Conservation (phyloP, 202 grass and related monocot species). For the Zizania palustris region DNA sequence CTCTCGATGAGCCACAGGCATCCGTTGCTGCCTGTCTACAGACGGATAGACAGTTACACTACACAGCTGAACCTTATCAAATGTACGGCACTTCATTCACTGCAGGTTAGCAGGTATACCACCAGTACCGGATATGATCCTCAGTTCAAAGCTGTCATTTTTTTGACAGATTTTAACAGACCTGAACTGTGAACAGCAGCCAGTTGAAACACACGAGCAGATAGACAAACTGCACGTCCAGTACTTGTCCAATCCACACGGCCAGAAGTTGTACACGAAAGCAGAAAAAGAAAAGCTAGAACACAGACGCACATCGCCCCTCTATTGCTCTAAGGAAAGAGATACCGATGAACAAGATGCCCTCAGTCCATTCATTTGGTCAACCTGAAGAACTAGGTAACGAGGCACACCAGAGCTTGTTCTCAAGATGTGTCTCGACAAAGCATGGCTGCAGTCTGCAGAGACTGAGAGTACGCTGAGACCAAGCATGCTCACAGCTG, state of each 20-base stretch:
- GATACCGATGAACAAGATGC: conserved; percentile 17
- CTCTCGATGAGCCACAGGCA: no score
- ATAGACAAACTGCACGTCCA: conserved; percentile 31
- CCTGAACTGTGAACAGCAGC: conserved; percentile 44
- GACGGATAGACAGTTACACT: background rate
- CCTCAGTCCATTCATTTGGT: conserved; percentile 28
- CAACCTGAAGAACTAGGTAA: conserved; percentile 39
- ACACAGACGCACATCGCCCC: conserved; percentile 19
- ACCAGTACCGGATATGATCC: background rate
- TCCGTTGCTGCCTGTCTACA: conserved; percentile 27
- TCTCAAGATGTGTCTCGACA: conserved; percentile 34
- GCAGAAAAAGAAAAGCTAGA: conserved; percentile 35
- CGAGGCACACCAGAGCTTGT: conserved; percentile 19
- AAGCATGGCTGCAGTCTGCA: background rate
- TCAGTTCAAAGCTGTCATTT: conserved; percentile 23
- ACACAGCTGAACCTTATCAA: background rate
- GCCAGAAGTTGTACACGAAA: conserved; percentile 51
- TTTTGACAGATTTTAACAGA: background rate
- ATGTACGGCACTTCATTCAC: conserved; percentile 1
- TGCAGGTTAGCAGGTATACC: background rate
- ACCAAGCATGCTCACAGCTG: conserved; percentile 62
- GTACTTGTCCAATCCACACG: conserved; percentile 48
- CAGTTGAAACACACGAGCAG: conserved; percentile 36
- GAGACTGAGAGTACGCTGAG: conserved; percentile 8
- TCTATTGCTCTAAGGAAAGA: conserved; percentile 37